Base-by-base conservation (phyloP, 768 basidiomycete genomes). In the Collybiopsis luxurians region DNA sequence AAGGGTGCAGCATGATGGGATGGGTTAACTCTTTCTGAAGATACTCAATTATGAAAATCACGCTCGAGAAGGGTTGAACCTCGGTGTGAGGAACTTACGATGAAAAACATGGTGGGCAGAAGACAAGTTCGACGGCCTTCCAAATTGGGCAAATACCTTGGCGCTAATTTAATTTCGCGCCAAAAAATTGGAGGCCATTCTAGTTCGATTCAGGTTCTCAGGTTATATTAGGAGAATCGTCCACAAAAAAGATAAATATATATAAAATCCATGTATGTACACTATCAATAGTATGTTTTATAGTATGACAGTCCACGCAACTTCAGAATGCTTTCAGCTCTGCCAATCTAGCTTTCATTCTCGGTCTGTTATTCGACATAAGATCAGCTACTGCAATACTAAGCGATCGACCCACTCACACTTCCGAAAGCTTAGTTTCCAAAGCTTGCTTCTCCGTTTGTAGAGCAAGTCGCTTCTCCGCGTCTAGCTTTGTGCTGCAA, bases 1-100 rank as follows among this genome's bases (percentile, higher is more conserved):
- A 98, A 24, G 97, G 97, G 69, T 98, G 96, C 24, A 99, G 82
- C 36, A 95, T 85, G 68, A 98, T 97, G 4, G 95, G 96, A 69
- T 98, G 95, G n/a, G 91, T 92, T 9, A 99, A 82, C 69, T 95
- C 90, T 83, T 97, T 96, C 96, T 98, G 65, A 36, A 40, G 38
- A 46, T 12, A 26, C 21, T 26, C 30, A 64, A 49, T 39, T 30
- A 56, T 30, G 42, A 42, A 56, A 46, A 45, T 49, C 60, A 53
- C 26, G 57, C 55, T 51, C 31, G 60, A 49, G 30, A 59, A 28
- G 23, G 60, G 47, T 31, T 12, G 26, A 55, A 13, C 24, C n/a
- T n/a, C n/a, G n/a, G n/a, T 47, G 34, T 23, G 27, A 45, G 56
- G 46, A 54, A 77, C 85, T 75, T 66, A 84, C 86, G 55, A 88